These are phyloP conservation scores for Aspergillus udagawae DNA, from an alignment of 2,329 filamentous ascomycete species.

Conservation along the genomic window DNA sequence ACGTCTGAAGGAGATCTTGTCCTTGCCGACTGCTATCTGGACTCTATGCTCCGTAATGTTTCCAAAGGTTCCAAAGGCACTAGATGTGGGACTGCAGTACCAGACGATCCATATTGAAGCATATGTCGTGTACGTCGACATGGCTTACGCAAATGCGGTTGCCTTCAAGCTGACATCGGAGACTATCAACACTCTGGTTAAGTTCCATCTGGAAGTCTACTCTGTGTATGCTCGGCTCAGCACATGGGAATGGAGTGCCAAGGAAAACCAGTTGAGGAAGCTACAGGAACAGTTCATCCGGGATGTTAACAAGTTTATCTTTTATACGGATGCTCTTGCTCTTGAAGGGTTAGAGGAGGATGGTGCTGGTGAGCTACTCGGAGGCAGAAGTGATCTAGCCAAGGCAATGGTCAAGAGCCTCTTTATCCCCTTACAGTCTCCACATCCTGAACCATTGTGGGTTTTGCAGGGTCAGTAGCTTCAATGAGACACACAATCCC, in stretches of 20 bases:
- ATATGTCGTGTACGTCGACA: constrained; percentile 98
- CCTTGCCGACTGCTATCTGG: constrained; percentile 88
- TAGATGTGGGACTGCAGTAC: constrained; percentile 83
- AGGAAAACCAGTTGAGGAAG: constrained; percentile 94
- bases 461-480: too few relatives aligned
- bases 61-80: constrained; percentile 61
- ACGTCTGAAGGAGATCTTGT: constrained; percentile 92
- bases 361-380: constrained; percentile 86
- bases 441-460: constrained; percentile 55
- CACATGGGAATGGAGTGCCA: constrained; percentile 93
- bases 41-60: constrained; percentile 90
- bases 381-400: constrained; percentile 88
- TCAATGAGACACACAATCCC: too few relatives aligned
- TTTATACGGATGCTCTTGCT: constrained; percentile 79
- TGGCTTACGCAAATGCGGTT: constrained; percentile 95
- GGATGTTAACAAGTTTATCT: constrained; percentile 95
- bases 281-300: constrained; percentile 95
- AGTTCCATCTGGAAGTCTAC: constrained; percentile 95
- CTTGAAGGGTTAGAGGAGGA: constrained; percentile 96
- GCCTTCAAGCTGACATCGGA: constrained; percentile 96
- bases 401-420: constrained; percentile 80
- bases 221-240: constrained; percentile 82
- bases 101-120: constrained; percentile 91
- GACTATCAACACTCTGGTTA: constrained; percentile 86
- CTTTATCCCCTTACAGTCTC: constrained; percentile 79